These are phyloP conservation scores for Purpureocillium lavendulum DNA, from an alignment of 2,329 filamentous ascomycete genomes.

Conservation along the genomic window DNA sequence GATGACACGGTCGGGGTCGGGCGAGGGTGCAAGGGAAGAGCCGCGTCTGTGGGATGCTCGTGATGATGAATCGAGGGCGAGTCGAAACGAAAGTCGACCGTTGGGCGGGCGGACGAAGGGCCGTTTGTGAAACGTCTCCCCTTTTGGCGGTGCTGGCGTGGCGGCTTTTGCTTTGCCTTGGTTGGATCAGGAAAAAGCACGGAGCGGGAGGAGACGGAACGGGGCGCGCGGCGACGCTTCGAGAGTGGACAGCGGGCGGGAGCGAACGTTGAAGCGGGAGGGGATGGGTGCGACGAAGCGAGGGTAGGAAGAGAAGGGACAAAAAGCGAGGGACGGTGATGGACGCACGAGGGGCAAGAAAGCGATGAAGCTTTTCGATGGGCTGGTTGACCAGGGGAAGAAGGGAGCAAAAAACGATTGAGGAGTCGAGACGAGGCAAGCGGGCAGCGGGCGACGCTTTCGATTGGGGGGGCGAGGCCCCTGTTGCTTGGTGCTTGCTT, in stretches of 20 bases:
- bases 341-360: no score
- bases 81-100: background rate
- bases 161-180: background rate
- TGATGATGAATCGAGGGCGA: background rate
- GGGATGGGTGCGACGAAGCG: slow-evolving; percentile 2
- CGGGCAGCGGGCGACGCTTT: no score
- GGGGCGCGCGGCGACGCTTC: background rate
- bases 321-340: slow-evolving; percentile 11
- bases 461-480: no score
- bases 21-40: background rate
- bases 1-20: no score
- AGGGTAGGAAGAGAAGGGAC: slow-evolving; percentile 7
- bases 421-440: background rate
- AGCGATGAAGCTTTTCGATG: background rate
- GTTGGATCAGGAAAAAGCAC: background rate
- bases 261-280: slow-evolving; percentile 8
- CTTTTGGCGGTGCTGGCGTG: slow-evolving; percentile 3
- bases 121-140: background rate
- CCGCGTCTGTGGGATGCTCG: background rate
- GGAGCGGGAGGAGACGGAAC: slow-evolving; percentile 1
- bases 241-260: no score
- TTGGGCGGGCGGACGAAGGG: background rate
- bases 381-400: slow-evolving; percentile 3
- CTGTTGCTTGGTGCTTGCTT: no score
- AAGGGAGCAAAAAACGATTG: background rate